A percentile compares a stretch with the other conserved stretches of the same genome.
These are phyloP conservation scores for Neurospora discreta DNA, from an alignment of 495 filamentous ascomycete species.

Conservation along the genomic window DNA sequence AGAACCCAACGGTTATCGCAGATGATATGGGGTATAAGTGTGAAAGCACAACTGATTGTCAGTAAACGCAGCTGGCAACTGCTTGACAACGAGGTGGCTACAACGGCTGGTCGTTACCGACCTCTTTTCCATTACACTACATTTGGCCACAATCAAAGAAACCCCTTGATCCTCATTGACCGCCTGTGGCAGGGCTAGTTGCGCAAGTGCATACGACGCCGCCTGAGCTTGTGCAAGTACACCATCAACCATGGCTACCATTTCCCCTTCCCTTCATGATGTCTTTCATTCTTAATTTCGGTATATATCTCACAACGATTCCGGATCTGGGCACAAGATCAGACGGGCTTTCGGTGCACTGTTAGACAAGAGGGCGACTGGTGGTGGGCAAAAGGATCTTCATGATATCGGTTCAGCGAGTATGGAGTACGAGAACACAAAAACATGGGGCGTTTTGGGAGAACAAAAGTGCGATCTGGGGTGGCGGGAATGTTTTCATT, in stretches of 20 bases:
- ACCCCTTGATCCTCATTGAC: neutral
- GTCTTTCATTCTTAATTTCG: neutral
- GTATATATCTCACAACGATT: neutral
- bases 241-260: neutral
- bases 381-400: neutral
- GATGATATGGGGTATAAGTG: neutral
- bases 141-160: neutral
- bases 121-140: neutral
- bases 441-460: neutral
- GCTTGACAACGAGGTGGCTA: neutral
- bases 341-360: neutral
- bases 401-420: neutral
- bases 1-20: neutral
- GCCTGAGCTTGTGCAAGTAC: neutral
- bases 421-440: neutral
- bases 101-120: neutral
- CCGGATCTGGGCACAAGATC: neutral
- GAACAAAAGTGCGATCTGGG: neutral
- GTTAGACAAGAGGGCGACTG: neutral
- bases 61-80: neutral
- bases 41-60: neutral
- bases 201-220: neutral
- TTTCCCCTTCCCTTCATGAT: neutral
- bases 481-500: neutral
- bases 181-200: neutral